Percentiles rank a stretch among this genome's conserved stretches.
Evolutionary conservation across 208 protist genomes (phyloP).

Genomic region (Wallacemonas sp.): DNA sequence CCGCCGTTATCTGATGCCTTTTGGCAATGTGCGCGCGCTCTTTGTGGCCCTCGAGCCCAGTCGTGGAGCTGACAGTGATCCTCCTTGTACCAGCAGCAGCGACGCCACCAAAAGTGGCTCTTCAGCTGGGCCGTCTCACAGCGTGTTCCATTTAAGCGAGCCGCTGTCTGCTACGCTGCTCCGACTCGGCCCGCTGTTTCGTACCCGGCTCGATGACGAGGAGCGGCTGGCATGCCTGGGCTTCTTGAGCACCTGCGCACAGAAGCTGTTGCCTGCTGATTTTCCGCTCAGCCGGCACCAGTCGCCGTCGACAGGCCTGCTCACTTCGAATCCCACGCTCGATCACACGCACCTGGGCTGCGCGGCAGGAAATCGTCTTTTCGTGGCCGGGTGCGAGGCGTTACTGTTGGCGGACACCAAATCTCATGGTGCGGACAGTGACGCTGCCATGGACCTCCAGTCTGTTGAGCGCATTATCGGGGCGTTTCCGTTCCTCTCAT

Average conservation of each 20-base stretch:
- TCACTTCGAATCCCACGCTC: too few species aligned
- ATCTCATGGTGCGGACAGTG: neutral
- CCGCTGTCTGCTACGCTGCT: conserved; percentile 46
- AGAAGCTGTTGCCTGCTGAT: neutral
- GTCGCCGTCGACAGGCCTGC: neutral
- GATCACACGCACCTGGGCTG: conserved; percentile 6
- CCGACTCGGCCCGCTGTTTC: conserved; percentile 32
- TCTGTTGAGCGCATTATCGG: conserved; percentile 24
- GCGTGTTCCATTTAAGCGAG: conserved; percentile 50
- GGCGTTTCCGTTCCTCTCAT: conserved; percentile 38
- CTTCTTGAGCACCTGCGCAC: conserved; percentile 1
- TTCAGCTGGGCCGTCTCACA: too few species aligned
- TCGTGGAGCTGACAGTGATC: too few species aligned
- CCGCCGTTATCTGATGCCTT: conserved; percentile 27
- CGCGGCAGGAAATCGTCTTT: conserved; percentile 13
- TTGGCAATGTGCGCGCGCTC: conserved; percentile 49
- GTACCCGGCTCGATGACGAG: conserved; percentile 12
- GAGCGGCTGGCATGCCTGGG: conserved; percentile 28
- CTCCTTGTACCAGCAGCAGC: too few species aligned
- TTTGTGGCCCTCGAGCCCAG: conserved; percentile 35
- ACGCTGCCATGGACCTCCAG: neutral
- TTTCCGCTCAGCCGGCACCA: neutral
- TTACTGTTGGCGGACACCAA: conserved; percentile 25
- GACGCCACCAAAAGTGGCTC: too few species aligned
- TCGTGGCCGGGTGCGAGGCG: conserved; percentile 42